phyloP scores from a whole-genome alignment of 2,329 filamentous ascomycete genomes.

The Diaporthe vexans region DNA sequence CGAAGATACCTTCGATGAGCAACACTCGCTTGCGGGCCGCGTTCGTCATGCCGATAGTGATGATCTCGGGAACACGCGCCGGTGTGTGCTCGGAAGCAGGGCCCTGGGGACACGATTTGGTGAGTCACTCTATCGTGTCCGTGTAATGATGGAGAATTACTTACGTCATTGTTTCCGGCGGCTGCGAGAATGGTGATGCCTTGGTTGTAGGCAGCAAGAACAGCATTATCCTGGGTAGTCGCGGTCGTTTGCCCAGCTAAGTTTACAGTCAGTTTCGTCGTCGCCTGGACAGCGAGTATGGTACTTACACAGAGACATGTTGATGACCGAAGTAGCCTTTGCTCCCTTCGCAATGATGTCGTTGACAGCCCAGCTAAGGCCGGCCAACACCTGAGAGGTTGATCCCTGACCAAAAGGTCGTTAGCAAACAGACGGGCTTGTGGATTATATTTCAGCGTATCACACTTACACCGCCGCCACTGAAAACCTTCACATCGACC shows the following conservation, averaged over 20 bases:
- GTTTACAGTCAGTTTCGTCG: not conserved
- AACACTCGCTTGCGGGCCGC: slow-evolving; percentile 4
- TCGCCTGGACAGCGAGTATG: not conserved
- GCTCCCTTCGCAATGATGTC: slow-evolving; percentile 12
- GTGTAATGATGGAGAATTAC: too few species aligned
- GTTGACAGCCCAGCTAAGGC: slow-evolving; percentile 8
- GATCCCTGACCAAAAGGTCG: not conserved
- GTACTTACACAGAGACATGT: slow-evolving; percentile 18
- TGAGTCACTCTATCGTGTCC: not conserved
- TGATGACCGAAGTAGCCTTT: slow-evolving; percentile 17
- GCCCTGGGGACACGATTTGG: not conserved
- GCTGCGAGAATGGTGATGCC: slow-evolving; percentile 12
- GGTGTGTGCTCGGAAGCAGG: not conserved
- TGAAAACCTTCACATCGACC: slow-evolving; percentile 12
- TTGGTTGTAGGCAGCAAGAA: not conserved
- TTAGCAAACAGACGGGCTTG: not conserved
- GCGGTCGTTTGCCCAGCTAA: not conserved
- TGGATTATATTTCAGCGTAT: not conserved
- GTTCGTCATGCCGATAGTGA: slow-evolving; percentile 14
- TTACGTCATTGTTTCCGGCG: slow-evolving; percentile 11
- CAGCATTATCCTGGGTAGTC: not conserved
- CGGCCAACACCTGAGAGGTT: slow-evolving; percentile 8
- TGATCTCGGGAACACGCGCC: slow-evolving; percentile 8
- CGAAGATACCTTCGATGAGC: not conserved
- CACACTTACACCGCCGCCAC: not conserved